Evolutionary conservation across 1,284 basidiomycete genomes (phyloP), one percentile per base, ranked within the genome.

Genomic region (Trametes sp.): DNA sequence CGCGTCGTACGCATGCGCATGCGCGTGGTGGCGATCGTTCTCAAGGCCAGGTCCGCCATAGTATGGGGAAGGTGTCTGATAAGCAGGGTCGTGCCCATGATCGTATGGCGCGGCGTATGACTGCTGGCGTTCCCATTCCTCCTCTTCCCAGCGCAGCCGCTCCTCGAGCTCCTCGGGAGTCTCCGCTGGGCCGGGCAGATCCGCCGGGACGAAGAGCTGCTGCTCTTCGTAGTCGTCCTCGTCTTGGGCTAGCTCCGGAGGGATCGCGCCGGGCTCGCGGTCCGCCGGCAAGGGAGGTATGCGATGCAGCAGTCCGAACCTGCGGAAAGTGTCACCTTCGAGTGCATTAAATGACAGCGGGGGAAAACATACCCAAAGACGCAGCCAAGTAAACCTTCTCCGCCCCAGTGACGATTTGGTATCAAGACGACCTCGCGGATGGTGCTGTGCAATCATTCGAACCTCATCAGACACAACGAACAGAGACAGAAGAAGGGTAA

Each of bases 351-450:
- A 26, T 26, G 59, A 45, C 52, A 54, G 35, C n/a, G 59, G 49
- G 35, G 59, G 31, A 55, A 57, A 54, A 78, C 91, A 67, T 72
- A 94, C 92, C 94, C 96, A 63, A 98, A 96, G 31, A 97, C 92
- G 71, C 96, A 98, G 52, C 96, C 96, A 21, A 98, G 81, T 31
- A 98, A 82, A 0, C 96, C 96, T 73, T 96, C 95, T 10, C 96
- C 96, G 50, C 95, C 96, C 96, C 96, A 98, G 69, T 96, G 93
- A 60, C 94, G 85, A 75, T 98, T 98, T 10, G 96, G 96, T 46
- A 98, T 93, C 31, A 97, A 78, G 24, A 97, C 93, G 10, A 96
- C 95, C 74, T 97, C 95, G 68, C 95, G 85, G 53, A 96, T 84
- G 54, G 94, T 93, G 76, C 94, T 96, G 72, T 35, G 71, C 54